Base-by-base conservation (phyloP, 2,329 filamentous ascomycete genomes). In the Talaromyces atroroseus region DNA sequence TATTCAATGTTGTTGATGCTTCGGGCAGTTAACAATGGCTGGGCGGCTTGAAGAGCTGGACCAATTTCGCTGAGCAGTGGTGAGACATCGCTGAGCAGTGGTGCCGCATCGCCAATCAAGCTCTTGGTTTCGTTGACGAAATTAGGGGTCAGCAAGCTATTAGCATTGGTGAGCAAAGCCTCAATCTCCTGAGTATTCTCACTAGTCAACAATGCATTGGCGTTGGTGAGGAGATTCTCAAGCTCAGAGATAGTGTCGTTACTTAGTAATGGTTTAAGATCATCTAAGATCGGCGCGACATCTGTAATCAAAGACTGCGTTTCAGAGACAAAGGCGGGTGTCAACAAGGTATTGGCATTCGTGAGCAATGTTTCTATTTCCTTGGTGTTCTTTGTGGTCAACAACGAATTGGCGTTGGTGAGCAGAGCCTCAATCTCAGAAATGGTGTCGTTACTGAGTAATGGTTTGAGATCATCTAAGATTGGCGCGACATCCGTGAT, bases 361-460 rank as follows among this genome's bases (percentile, higher is more conserved):
- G 56, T 55, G 34, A 71, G 59, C 42, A 71, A 58, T 29, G 53
- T 50, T 49, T 63, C 60, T 6, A 68, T 65, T 21, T 65, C 62
- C 56, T 68, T 63, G 62, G 64, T 47, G n/a, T 52, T 52, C 36
- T 65, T 58, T 24, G 61, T 38, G 24, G 62, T 65, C 54, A 70
- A 59, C 29, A 70, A 54, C 4, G 59, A 42, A 48, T 66, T 67
- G 21, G 63, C 66, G 36, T 69, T 68, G n/a, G 59, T 61, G 16
- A 71, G 63, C 6, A 71, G 58, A 21, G 60, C 58, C 46, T 69
- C 67, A 32, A 70, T 60, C 59, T 69, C 66, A 58, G 66, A 64
- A 36, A 69, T 64, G 57, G 62, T 60, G 38, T 58, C 16, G 52
- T 51, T 52, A n/a, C 48, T 57, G 29, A 57, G 42, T n/a, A 57